Percentiles rank a stretch among this genome's conserved stretches.
Conservation (phyloP, 2,329 filamentous ascomycete species). For the Davidsoniella virescens region DNA sequence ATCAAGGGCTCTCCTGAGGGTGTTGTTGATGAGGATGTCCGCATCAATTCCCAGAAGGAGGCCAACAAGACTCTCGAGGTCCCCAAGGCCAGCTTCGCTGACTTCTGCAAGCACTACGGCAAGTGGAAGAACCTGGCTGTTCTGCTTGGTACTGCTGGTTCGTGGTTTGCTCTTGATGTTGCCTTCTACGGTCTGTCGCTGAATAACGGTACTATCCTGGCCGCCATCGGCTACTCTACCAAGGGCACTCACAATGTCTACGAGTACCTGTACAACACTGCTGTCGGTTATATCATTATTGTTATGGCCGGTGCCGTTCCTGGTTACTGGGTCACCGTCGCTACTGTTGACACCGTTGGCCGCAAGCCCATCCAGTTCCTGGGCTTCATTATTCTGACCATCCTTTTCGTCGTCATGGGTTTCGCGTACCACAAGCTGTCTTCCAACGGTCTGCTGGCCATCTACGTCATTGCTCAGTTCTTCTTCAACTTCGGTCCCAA, state of each 20-base stretch:
- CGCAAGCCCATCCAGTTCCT: constrained; percentile 62
- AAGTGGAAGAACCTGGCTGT: constrained; percentile 57
- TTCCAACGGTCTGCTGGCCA: constrained; percentile 36
- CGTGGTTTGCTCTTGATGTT: constrained; percentile 60
- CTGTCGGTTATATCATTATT: constrained; percentile 63
- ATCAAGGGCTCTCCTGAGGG: constrained; percentile 47
- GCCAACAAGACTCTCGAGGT: constrained; percentile 39
- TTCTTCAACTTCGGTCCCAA: constrained; percentile 46
- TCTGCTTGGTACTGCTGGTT: constrained; percentile 28
- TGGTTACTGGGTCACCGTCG: constrained; percentile 68
- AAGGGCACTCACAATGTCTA: constrained; percentile 39
- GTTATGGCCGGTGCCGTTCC: constrained; percentile 66
- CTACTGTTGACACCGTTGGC: constrained; percentile 55
- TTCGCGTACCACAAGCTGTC: constrained; percentile 25
- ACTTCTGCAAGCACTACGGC: constrained; percentile 56
- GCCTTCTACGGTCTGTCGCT: constrained; percentile 54
- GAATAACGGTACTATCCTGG: constrained; percentile 59
- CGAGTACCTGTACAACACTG: constrained; percentile 54
- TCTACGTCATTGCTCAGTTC: constrained; percentile 25
- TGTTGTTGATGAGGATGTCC: constrained; percentile 48
- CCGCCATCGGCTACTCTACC: constrained; percentile 52
- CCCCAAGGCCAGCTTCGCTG: constrained; percentile 53
- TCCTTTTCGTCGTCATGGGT: constrained; percentile 35
- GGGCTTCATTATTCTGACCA: constrained; percentile 43
- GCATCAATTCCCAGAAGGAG: constrained; percentile 39